phyloP scores from a whole-genome alignment of 78 protist genomes.

The Dictyostelium firmibasis region DNA sequence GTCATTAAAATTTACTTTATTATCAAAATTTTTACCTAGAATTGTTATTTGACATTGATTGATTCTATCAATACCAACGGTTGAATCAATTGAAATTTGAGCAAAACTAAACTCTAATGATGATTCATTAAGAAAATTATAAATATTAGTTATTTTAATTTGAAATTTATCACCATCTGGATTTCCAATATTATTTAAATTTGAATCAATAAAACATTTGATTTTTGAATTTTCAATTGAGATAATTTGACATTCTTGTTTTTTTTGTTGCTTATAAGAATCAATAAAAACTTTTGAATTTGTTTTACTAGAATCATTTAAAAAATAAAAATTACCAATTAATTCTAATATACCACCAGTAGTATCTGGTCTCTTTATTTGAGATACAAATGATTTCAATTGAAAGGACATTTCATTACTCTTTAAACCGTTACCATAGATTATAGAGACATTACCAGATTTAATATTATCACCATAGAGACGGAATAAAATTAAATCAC shows the following conservation, averaged over 20 bases:
- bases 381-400: neutral
- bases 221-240: neutral
- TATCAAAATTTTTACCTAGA: neutral
- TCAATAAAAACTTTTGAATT: neutral
- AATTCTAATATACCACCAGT: neutral
- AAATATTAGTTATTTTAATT: neutral
- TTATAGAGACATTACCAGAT: neutral
- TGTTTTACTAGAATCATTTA: neutral
- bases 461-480: neutral
- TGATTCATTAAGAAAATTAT: neutral
- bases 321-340: neutral
- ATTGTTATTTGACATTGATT: neutral
- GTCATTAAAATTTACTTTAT: neutral
- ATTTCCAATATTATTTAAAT: neutral
- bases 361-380: neutral
- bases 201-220: neutral
- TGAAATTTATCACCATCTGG: too few species aligned
- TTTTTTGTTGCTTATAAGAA: neutral
- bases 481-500: neutral
- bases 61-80: neutral
- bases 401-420: neutral
- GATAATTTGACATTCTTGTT: neutral
- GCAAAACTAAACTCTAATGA: neutral
- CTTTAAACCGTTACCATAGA: neutral
- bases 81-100: neutral